Base-by-base conservation (phyloP, 805 yeast species). In the Metschnikowia chrysomelidarum region DNA sequence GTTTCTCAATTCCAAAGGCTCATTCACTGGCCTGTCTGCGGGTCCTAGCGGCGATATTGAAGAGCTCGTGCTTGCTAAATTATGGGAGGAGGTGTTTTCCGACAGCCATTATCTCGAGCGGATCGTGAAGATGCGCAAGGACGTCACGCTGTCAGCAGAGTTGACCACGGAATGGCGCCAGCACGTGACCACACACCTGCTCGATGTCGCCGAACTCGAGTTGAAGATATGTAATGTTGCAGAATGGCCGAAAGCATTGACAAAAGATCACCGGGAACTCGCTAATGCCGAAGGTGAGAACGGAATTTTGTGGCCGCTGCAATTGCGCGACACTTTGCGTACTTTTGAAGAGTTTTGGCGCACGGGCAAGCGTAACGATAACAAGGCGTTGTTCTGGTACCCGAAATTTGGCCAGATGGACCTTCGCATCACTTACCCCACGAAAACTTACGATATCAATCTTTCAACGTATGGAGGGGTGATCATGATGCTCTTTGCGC, bases 61-160 rank as follows among this genome's bases (percentile, higher is more conserved):
- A 56, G 79, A 80, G 52, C 62, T 67, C 18, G 67, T 87, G 55
- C 78, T 88, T 14, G 67, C 79, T 2, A 78, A 76, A 48, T 62
- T 88, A 24, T 77, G 81, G 45, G 80, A 77, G 45, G 95, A 86
- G 53, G 72, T 84, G 51, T 96, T 96, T 0, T 27, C 38, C 40
- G 49, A 49, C 20, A 71, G 84, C 2, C 73, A 87, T 0, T 83
- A 86, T 35, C 79, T 95, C 0, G 75, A 85, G 3, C 83, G 83
- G 47, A 67, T 89, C 20, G 88, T 87, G 52, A 87, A 86, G 27
- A 89, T 89, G 96, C 78, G 87, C 45, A 75, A 81, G 50, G 97
- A 89, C 53, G 78, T 87, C 29, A 75, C 75, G 31, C 64, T 57
- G 62, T 64, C 71, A 5, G 49, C 51, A 19, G 69, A 64, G 19